Evolutionary conservation across 495 filamentous ascomycete species (phyloP), one percentile per base, ranked within the genome.

Genomic region (Daldinia vernicosa): DNA sequence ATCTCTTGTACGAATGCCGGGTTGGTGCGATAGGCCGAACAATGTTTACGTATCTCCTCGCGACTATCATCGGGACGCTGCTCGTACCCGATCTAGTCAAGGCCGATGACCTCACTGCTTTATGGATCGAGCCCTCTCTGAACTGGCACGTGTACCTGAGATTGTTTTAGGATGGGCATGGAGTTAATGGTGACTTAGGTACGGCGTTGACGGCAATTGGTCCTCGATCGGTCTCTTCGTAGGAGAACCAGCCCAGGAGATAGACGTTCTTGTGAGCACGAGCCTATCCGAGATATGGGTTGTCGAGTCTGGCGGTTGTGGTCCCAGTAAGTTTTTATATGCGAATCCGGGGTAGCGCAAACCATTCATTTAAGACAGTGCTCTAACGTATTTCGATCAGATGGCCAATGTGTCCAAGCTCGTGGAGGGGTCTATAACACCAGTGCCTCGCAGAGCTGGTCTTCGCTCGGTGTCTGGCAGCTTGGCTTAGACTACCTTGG

Each of bases 271-370:
- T 28, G 80, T 85, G 45, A 87, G 84, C 65, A 90, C 88, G 3
- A 82, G 81, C 12, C 75, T 87, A 43, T 82, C 84, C 26, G 86
- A 88, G 71, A 83, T 85, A 22, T 90, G 87, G 87, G 84, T 87
- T 5, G 80, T 90, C 39, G 79, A 80, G 32, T 76, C 77, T 4
- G 76, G 78, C 12, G 88, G 87, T 56, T 90, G 89, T 67, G 71
- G 67, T 54, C 65, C 75, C 53, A 76, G 80, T 84, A 77, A 77
- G 77, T 75, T 14, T 56, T 7, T 6, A 56, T 50, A 62, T 17
- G 27, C 37, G 54, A 63, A 37, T 22, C 4, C 33, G 27, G 24
- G 39, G 7, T 24, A 17, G 63, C 35, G 39, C 45, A 30, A 37
- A 63, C 58, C 28, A 56, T 17, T 33, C 47, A 12, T 11, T 65